Evolutionary conservation across 163 green algal genomes (phyloP), one percentile per base, ranked within the genome.

Genomic region (Volvox carteri): DNA sequence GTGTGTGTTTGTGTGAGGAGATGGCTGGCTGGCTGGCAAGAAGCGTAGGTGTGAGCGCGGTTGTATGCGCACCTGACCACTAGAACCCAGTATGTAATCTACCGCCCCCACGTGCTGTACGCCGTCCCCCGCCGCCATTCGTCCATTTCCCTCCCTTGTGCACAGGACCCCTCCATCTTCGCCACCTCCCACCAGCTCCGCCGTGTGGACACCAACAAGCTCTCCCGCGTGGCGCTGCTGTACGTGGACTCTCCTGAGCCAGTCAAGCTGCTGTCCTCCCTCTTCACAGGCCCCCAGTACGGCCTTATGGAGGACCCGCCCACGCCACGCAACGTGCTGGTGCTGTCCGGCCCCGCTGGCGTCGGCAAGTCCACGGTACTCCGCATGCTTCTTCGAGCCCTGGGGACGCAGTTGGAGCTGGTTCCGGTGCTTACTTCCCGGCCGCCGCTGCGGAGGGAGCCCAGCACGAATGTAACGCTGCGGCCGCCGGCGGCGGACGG

Each of bases 201-300:
- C 30, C 87, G 92, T 14, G 39, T 93, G 46, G 92, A 96, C 83
- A 90, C 91, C 21, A 62, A 30, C 46, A 84, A 86, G n/a, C 75
- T 93, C 14, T 87, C 90, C 1, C 89, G 84, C 42, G 91, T 79
- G 52, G 80, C 93, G 52, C 80, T 96, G 72, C 90, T 97, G 58
- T 90, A 88, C 14, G 77, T 97, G 6, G 91, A 96, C 54, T 92
- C 77, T 6, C 86, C 90, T 19, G 95, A 97, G 92, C 95, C 95
- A 1, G 83, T 92, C 25, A 48, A 91, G 39, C 68, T 97, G 62
- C 86, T 96, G 41, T 74, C 90, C 25, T 92, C 84, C 19, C 89
- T 97, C 30, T 85, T 84, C 52, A 91, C 92, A n/a, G 93, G 90
- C 1, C 84, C 91, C 46, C 91, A 93, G 83, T 93, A 93, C 70